Percentiles rank a stretch among this genome's conserved stretches.
phyloP scores from a whole-genome alignment of 2,329 filamentous ascomycete genomes.

The Fusarium sp. region DNA sequence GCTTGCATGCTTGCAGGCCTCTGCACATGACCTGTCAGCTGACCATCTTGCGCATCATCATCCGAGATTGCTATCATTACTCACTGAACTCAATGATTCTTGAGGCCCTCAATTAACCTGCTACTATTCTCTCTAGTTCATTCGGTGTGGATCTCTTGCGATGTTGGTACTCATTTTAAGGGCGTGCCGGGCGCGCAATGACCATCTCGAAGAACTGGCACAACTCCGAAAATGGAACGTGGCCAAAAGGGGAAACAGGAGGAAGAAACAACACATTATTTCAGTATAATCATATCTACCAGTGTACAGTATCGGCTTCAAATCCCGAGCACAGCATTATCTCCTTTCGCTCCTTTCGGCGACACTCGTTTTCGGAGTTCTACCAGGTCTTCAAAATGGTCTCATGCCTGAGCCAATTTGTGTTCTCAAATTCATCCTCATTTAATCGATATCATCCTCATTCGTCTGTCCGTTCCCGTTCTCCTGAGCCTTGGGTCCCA shows the following conservation, averaged over 20 bases:
- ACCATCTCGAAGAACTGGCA: neutral
- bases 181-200: neutral
- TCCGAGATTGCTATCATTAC: neutral
- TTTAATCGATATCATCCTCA: slow-evolving; percentile 62
- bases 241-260: neutral
- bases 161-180: too few species aligned
- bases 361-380: too few species aligned
- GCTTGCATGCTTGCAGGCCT: too few species aligned
- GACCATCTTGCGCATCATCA: neutral
- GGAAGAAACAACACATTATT: neutral
- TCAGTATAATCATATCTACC: neutral
- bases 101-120: neutral
- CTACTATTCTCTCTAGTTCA: neutral
- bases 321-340: neutral
- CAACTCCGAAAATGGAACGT: neutral
- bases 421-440: neutral
- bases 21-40: slow-evolving; percentile 1
- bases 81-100: neutral
- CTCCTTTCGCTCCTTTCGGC: too few species aligned
- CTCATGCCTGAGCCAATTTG: too few species aligned
- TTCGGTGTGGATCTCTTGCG: too few species aligned
- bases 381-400: neutral
- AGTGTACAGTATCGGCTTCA: neutral
- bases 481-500: slow-evolving; percentile 49
- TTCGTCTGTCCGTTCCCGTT: slow-evolving; percentile 48